Evolutionary conservation across 805 yeast genomes (phyloP).

Genomic region (Komagataella pseudopastoris): DNA sequence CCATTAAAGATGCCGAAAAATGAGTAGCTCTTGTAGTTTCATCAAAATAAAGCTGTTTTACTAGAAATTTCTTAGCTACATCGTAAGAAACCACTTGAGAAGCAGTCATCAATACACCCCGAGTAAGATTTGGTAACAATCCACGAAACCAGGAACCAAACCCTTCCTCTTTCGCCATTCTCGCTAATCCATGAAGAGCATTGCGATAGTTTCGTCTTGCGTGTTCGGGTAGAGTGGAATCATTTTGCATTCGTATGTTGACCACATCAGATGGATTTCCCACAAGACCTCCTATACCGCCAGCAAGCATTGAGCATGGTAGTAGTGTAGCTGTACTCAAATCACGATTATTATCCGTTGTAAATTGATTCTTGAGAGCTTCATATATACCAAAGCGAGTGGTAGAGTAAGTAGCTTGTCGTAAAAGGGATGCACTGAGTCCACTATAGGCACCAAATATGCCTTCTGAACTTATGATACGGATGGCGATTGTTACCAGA

Average conservation of each 20-base stretch:
- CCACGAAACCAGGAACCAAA: conserved; percentile 52
- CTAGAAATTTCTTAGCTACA: conserved; percentile 49
- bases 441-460: conserved; percentile 67
- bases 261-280: conserved; percentile 87
- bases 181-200: conserved; percentile 62
- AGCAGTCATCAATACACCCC: conserved; percentile 84
- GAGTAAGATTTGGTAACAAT: conserved; percentile 57
- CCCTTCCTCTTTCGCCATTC: conserved; percentile 52
- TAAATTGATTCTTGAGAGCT: conserved; percentile 41
- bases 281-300: conserved; percentile 71
- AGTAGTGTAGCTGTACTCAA: conserved; percentile 40
- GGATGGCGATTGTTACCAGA: conserved; percentile 44
- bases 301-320: conserved; percentile 77
- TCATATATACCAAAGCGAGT: conserved; percentile 84
- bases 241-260: conserved; percentile 86
- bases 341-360: conserved; percentile 29
- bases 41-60: conserved; percentile 33
- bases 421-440: conserved; percentile 62
- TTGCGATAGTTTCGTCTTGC: conserved; percentile 63
- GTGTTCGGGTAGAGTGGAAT: conserved; percentile 48
- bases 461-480: conserved; percentile 53
- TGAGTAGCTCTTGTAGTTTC: conserved; percentile 57
- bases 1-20: conserved; percentile 63
- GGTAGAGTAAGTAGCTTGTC: conserved; percentile 84
- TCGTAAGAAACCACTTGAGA: conserved; percentile 86